Evolutionary conservation across 2,329 filamentous ascomycete genomes (phyloP).

Genomic region (Fusarium nodosum): DNA sequence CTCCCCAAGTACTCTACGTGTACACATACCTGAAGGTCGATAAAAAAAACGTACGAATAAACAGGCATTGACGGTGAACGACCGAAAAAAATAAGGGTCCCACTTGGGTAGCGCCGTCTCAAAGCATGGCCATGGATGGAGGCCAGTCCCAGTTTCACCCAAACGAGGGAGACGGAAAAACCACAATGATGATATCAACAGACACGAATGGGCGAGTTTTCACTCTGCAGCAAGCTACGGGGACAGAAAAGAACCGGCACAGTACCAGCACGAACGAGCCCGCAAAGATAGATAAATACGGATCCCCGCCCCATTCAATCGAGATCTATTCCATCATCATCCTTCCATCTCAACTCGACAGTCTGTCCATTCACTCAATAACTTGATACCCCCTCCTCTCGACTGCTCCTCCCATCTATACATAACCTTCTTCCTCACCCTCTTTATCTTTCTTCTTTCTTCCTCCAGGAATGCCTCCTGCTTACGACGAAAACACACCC

Average conservation of each 20-base stretch:
- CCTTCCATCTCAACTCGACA: constrained; percentile 23
- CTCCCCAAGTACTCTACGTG: constrained; percentile 1
- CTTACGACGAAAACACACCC: constrained; percentile 63
- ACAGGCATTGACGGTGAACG: constrained; percentile 40
- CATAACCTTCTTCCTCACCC: constrained; percentile 12
- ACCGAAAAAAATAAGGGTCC: constrained; percentile 24
- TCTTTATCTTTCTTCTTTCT: neutral
- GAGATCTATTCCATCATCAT: constrained; percentile 20
- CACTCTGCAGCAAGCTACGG: constrained; percentile 6
- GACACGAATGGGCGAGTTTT: constrained; percentile 36
- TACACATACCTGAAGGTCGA: neutral
- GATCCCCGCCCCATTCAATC: constrained; percentile 38
- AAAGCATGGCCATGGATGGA: constrained; percentile 14
- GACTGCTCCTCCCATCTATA: constrained; percentile 33
- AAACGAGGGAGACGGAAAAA: constrained; percentile 11
- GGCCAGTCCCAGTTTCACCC: constrained; percentile 7
- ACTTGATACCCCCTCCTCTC: constrained; percentile 38
- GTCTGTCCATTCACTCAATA: constrained; percentile 30
- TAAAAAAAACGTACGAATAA: neutral
- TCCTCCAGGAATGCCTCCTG: constrained; percentile 52
- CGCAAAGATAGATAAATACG: constrained; percentile 40
- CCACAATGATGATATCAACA: constrained; percentile 42
- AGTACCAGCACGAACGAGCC: constrained; percentile 6
- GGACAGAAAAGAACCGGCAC: constrained; percentile 5
- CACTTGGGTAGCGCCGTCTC: constrained; percentile 43